Conservation (phyloP, 148 eudicot species). For the Tetragonia tetragonoides region DNA sequence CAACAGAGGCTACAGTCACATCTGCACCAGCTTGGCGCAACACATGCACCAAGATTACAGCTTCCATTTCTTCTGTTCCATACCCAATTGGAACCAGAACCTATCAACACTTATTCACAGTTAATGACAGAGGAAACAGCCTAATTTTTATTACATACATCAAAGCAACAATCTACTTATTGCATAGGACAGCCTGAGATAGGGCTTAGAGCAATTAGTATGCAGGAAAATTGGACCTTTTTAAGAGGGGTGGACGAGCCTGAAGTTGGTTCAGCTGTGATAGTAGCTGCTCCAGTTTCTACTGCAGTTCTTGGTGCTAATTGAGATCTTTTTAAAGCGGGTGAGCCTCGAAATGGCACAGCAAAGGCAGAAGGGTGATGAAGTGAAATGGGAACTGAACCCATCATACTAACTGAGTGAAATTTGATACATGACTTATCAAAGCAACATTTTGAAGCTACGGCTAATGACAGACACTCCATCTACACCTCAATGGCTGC, state of each 20-base stretch:
- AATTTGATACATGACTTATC: slow-evolving; percentile 3
- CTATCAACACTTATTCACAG: slow-evolving; percentile 30
- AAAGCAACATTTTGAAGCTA: slow-evolving; percentile 15
- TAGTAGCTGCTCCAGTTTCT: slow-evolving; percentile 10
- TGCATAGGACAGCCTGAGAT: background rate
- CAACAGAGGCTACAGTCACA: slow-evolving; percentile 87
- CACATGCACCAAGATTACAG: slow-evolving; percentile 68
- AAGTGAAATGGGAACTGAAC: background rate
- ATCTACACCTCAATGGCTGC: slow-evolving; percentile 1
- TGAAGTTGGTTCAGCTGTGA: slow-evolving; percentile 8
- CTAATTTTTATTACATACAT: background rate
- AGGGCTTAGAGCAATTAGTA: background rate
- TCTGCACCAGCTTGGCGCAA: slow-evolving; percentile 82
- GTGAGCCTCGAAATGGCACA: slow-evolving; percentile 10
- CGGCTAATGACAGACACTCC: slow-evolving; percentile 26
- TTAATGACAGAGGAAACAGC: background rate
- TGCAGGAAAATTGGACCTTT: slow-evolving; percentile 18
- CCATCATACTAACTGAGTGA: slow-evolving; percentile 16
- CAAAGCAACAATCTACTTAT: background rate
- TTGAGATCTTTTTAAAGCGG: background rate
- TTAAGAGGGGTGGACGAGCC: slow-evolving; percentile 11
- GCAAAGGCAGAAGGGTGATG: background rate
- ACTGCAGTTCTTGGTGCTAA: background rate
- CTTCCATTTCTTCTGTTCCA: slow-evolving; percentile 97
- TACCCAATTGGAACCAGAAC: slow-evolving; percentile 86